Percentiles rank a stretch among this genome's conserved stretches.
Evolutionary conservation across 192 early-diverging fungal genomes (phyloP).

Genomic region (Rhizoclosmatium sp.): DNA sequence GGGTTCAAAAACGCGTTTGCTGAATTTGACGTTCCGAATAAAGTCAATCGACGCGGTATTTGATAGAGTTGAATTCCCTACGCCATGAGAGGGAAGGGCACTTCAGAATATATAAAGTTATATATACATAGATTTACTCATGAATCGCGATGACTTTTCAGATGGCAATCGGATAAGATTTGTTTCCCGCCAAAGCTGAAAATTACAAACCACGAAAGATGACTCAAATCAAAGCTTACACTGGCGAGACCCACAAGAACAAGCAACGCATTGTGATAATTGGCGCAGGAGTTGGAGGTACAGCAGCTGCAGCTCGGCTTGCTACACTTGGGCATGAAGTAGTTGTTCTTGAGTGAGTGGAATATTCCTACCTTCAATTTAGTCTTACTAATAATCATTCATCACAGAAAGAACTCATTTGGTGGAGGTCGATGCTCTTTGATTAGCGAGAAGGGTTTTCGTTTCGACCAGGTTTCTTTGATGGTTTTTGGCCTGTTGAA

Average conservation of each 20-base stretch:
- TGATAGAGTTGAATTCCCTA: too few relatives aligned
- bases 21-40: too few relatives aligned
- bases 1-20: too few relatives aligned
- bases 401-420: conserved; percentile 62
- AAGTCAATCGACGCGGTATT: too few relatives aligned
- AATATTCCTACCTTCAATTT: neutral
- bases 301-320: conserved; percentile 60
- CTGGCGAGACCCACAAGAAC: neutral
- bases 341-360: conserved; percentile 11
- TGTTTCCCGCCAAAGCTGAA: too few relatives aligned
- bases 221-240: too few relatives aligned
- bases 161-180: too few relatives aligned
- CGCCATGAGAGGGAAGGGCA: too few relatives aligned
- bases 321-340: conserved; percentile 36
- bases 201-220: too few relatives aligned
- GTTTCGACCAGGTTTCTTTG: conserved; percentile 57
- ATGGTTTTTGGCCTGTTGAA: neutral
- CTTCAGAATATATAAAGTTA: too few relatives aligned
- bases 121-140: too few relatives aligned
- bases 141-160: too few relatives aligned
- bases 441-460: conserved; percentile 58
- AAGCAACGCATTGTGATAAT: conserved; percentile 49
- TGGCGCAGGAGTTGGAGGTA: conserved; percentile 64
- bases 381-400: neutral
- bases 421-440: conserved; percentile 60